Base-by-base conservation (phyloP, 2,329 filamentous ascomycete genomes). In the Aspergillus oerlinghausenensis region DNA sequence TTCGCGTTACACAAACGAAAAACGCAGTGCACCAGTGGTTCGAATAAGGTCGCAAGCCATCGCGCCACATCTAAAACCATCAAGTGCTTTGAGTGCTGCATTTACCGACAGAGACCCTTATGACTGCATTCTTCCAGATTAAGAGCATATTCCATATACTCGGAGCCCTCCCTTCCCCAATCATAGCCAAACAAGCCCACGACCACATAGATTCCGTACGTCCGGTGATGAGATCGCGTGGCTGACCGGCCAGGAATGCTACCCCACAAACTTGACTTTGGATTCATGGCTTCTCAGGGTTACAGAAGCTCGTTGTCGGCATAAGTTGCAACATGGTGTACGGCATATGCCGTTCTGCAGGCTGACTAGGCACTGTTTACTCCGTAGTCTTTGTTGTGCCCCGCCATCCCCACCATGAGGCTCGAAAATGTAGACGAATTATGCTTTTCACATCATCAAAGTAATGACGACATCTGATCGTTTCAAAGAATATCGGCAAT, bases 191-290 rank as follows among this genome's bases (percentile, higher is more conserved):
- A 45, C 32, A 23, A 45, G 42, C 19, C 42, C 42, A 47, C 43
- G 11, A 25, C n/a, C 28, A 38, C 35, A 60, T 56, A 43, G 47
- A 43, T 45, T 40, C 55, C 51, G 49, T 32, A 43, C 55, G 60
- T 62, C 59, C 55, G 60, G 57, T 61, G 61, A 63, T 57, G 21
- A 43, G 19, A 60, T 59, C 59, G 51, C 59, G 61, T 62, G 59
- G 61, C 51, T 61, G 11, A 51, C n/a, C 42, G 42, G 50, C n/a
- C 49, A 47, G 45, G 25, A 52, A 47, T 50, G 52, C 53, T 60
- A 55, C 58, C 60, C 56, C 52, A 54, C 54, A 52, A 40, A 47
- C 43, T 47, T 25, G 21, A 17, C 11, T 28, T 54, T 55, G 43
- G 42, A 45, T 49, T 19, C 38, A 47, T 50, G 49, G 45, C 35